A percentile compares a stretch with the other conserved stretches of the same genome.
These are phyloP conservation scores for Paraglomus brasilianum DNA, from an alignment of 192 early-diverging fungal genomes.

Conservation along the genomic window DNA sequence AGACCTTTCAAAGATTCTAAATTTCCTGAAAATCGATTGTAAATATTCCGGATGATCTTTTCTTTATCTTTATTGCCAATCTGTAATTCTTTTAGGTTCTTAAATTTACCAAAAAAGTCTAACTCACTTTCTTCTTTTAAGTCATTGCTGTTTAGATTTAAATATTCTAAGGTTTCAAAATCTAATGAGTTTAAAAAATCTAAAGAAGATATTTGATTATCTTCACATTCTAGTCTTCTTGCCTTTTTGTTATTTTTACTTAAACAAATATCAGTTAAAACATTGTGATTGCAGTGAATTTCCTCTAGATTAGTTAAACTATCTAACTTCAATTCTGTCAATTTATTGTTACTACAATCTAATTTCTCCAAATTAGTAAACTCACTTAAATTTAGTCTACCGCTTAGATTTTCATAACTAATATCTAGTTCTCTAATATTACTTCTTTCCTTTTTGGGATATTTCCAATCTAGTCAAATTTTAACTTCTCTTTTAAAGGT, in stretches of 20 bases:
- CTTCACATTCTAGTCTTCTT: background rate
- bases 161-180: background rate
- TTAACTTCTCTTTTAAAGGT: no score
- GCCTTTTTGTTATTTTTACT: background rate
- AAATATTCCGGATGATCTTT: no score
- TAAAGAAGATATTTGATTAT: background rate
- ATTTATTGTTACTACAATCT: constrained; percentile 2
- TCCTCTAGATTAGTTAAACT: background rate
- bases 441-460: background rate
- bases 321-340: background rate
- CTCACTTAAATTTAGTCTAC: background rate
- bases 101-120: background rate
- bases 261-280: background rate
- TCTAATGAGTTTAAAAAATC: background rate
- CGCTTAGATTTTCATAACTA: background rate
- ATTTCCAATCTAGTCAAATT: no score
- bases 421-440: background rate
- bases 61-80: background rate
- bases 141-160: background rate
- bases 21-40: background rate
- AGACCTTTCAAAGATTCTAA: background rate
- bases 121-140: constrained; percentile 7
- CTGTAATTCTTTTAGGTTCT: background rate
- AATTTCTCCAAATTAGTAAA: constrained; percentile 12
- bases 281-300: background rate